Evolutionary conservation across 768 basidiomycete genomes (phyloP), one percentile per base, ranked within the genome.

Genomic region (Russula sp.): DNA sequence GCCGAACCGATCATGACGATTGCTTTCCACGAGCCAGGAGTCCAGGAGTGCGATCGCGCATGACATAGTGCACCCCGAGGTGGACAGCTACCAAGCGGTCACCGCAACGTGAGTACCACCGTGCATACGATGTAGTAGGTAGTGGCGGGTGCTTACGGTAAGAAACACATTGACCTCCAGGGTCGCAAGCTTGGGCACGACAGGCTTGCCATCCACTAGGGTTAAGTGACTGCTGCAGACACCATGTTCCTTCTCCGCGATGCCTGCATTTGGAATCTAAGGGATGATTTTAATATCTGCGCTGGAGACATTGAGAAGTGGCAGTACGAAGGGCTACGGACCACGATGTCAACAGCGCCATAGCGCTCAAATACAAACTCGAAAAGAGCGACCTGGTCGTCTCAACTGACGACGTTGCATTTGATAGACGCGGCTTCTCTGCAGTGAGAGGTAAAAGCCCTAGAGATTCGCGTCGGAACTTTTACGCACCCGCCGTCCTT

Each of bases 1-100:
- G 76, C 69, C 7, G 74, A 75, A 22, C 75, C 75, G 2, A 75
- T 68, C 8, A 75, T 57, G 0, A 75, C 68, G 51, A 76, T 65
- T 5, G 72, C 67, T 55, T 73, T 75, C 49, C 69, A 64, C 4
- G 61, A 52, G 31, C 40, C 66, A 27, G 35, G 49, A 27, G 55
- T 27, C 40, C 66, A 27, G 35, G 49, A 27, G 55, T 27, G 35
- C 66, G 59, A 22, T 68, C 64, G 9, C 56, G 54, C 40, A 67
- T 63, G 32, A 77, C 61, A 61, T 75, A 73, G 58, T 74, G 70
- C 48, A 75, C 65, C 3, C 68, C 74, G 27, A 77, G 69, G 39
- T 72, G 70, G 48, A 65, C 60, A 2, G 75, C 74, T 75, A 62
- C 3, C n/a, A 2, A 7, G 27, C 4, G 27, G 45, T 22, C 32